These are phyloP conservation scores for Phytophthora melonis DNA, from an alignment of 352 stramenopile genomes.

Conservation along the genomic window DNA sequence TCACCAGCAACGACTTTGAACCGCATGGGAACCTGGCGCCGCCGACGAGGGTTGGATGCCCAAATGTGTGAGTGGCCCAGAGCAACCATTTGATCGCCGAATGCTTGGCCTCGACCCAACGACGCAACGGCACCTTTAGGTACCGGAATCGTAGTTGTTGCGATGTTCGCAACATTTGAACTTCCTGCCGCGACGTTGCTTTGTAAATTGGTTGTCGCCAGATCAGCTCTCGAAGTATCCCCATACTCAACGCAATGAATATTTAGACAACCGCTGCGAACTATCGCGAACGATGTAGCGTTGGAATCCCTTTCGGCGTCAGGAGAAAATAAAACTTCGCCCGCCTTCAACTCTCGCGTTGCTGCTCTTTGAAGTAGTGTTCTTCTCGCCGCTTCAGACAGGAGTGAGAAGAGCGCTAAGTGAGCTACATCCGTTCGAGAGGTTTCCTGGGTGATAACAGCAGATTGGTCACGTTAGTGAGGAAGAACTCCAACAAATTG, in stretches of 20 bases:
- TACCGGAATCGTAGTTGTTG: not conserved
- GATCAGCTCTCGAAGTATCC: not conserved
- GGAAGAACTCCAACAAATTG: not conserved
- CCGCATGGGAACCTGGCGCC: conserved; percentile 9
- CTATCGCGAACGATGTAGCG: conserved; percentile 39
- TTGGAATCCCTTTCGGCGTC: conserved; percentile 11
- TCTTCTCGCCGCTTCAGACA: conserved; percentile 42
- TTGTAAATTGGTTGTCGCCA: conserved; percentile 1
- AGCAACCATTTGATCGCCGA: conserved; percentile 66
- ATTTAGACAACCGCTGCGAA: conserved; percentile 55
- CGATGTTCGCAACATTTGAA: not conserved
- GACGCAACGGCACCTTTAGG: conserved; percentile 35
- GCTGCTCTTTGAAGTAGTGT: conserved; percentile 42
- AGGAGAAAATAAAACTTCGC: conserved; percentile 31
- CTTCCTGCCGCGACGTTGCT: not conserved
- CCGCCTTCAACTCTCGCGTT: conserved; percentile 26
- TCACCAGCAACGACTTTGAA: conserved; percentile 53
- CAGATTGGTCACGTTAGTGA: not conserved
- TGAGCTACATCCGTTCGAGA: conserved; percentile 47
- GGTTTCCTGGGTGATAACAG: conserved; percentile 33
- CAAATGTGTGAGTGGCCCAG: conserved; percentile 50
- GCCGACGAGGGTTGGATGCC: conserved; percentile 17
- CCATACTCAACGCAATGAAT: conserved; percentile 49
- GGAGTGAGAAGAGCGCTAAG: conserved; percentile 49
- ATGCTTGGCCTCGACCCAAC: conserved; percentile 50